Base-by-base conservation (phyloP, 192 early-diverging fungal species). In the Oehlia diaphana region DNA sequence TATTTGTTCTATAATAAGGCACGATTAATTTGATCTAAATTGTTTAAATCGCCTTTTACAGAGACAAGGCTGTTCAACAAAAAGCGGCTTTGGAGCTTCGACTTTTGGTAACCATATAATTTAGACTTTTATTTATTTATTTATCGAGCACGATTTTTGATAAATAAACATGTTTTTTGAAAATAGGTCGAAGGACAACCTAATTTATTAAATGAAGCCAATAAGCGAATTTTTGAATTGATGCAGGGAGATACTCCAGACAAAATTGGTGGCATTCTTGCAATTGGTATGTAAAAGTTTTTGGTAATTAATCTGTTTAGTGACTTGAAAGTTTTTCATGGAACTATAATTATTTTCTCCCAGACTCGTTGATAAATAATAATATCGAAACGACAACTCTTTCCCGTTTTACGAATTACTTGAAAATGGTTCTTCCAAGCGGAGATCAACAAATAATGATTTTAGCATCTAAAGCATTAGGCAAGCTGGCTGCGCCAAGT, bases 351-450 rank as follows among this genome's bases (percentile, higher is more conserved):
- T 0, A 14, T 35, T 28, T 19, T 42, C 19, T 64, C 53, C n/a
- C 66, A 78, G 76, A 78, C 28, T 28, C 76, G 44, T 53, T 78
- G 8, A 78, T 78, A 9, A 69, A 68, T 47, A 78, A 78, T 50
- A 78, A 78, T 67, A 78, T 78, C 26, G 76, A 78, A 53, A 78
- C 76, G 23, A 78, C 76, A 2, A 78, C 76, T 28, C 37, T 78
- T 23, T 58, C 90, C 21, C 86, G 93, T 61, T 95, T 93, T 72
- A 90, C 91, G 3, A 95, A 93, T 78, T 95, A 95, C 78, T 82
- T 95, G 64, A 84, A 91, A 13, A 88, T 89, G 39, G 90, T 94
- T 33, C 82, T 95, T 28, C 93, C 93, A 83, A 79, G 90, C 61
- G 74, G 74, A 53, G 76, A 78, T 47, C 88, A 88, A n/a, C 89